Base-by-base conservation (phyloP, 2,329 filamentous ascomycete genomes). In the Zalaria sp. region DNA sequence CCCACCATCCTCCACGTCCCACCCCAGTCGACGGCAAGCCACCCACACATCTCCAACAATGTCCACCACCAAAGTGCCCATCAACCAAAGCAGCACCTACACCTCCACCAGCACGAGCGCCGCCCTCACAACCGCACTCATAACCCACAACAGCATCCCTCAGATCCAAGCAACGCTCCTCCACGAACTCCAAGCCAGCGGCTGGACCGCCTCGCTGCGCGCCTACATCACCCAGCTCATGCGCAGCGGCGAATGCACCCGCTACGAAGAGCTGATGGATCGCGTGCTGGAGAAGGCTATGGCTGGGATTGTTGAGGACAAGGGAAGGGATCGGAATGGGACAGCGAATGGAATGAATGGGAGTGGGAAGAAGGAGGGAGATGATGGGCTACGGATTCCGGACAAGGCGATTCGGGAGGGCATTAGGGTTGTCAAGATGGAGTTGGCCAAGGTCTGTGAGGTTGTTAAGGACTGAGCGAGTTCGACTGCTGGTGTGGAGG, bases 171-270 rank as follows among this genome's bases (percentile, higher is more conserved):
- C 60, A 32, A 64, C 67, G 1, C 64, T 79, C 26, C 63, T 69
- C 44, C 66, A 73, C 51, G 66, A 68, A 25, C 65, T 79, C 7
- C 68, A 74, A 51, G 65, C 71, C 41, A 59, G 63, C n/a, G 74
- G 74, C 49, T 80, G 75, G 74, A 70, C 71, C 35, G 66, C 73
- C 50, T 64, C 64, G 27, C 63, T 80, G 45, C 68, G 68, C 43
- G 61, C 60, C 37, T 68, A 78, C 46, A 65, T 74, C 11, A 67
- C 68, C 37, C 63, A 71, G 43, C 64, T 79, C 34, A 68, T 79
- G 42, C 70, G 74, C 49, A 70, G 66, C 26, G 73, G 73, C 37
- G 68, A 73, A 42, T 73, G 70, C 52, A 67, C 67, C 42, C 73
- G 66, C 28, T 74, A 72, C 49, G 68, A 72, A 41, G 71, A 79